A percentile compares a stretch with the other conserved stretches of the same genome.
phyloP scores from a whole-genome alignment of 2,329 filamentous ascomycete species.

The Didymella sp. region DNA sequence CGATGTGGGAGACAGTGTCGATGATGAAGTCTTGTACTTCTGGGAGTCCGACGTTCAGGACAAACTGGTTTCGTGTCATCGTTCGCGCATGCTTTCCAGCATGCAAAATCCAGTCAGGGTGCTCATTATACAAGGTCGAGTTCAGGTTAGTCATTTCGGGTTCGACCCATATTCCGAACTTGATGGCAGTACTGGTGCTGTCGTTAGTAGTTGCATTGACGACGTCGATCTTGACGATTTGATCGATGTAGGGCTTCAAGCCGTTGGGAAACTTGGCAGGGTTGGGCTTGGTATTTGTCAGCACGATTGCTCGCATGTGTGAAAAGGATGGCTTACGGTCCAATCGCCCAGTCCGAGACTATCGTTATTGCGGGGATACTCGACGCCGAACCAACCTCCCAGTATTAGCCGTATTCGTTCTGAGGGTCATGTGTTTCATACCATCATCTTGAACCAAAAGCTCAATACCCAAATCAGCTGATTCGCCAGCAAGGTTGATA shows the following conservation, averaged over 20 bases:
- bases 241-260: slow-evolving; percentile 59
- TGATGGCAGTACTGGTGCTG: slow-evolving; percentile 55
- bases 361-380: slow-evolving; percentile 66
- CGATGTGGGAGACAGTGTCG: slow-evolving; percentile 60
- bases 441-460: slow-evolving; percentile 69
- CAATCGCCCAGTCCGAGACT: slow-evolving; percentile 68
- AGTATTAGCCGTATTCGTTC: neutral
- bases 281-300: no score
- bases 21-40: slow-evolving; percentile 71
- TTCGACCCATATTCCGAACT: slow-evolving; percentile 72
- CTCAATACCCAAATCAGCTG: slow-evolving; percentile 66
- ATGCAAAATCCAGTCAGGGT: slow-evolving; percentile 70
- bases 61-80: slow-evolving; percentile 64
- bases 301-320: no score
- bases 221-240: slow-evolving; percentile 59
- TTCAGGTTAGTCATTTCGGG: slow-evolving; percentile 72
- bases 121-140: slow-evolving; percentile 65
- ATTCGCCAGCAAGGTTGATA: slow-evolving; percentile 62
- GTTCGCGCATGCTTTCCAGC: slow-evolving; percentile 64
- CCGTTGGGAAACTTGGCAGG: slow-evolving; percentile 66
- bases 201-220: slow-evolving; percentile 43
- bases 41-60: slow-evolving; percentile 66
- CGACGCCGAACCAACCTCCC: slow-evolving; percentile 68
- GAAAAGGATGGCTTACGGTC: slow-evolving; percentile 39
- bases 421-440: neutral